These are phyloP conservation scores for Epichloe aotearoae DNA, from an alignment of 2,329 filamentous ascomycete species.

Conservation along the genomic window DNA sequence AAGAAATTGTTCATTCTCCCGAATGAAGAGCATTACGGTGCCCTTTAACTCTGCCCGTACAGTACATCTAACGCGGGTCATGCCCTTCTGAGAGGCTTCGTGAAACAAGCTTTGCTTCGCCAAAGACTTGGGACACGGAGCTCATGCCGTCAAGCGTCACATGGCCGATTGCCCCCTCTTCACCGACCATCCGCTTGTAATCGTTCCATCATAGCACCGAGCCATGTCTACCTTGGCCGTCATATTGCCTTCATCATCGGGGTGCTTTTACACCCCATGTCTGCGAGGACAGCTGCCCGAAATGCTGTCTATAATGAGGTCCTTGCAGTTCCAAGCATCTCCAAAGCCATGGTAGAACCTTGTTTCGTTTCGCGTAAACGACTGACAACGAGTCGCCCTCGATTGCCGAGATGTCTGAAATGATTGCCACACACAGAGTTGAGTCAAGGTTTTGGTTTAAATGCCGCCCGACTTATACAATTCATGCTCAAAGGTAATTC, in stretches of 20 bases:
- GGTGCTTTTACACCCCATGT: background rate
- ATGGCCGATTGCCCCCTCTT: background rate
- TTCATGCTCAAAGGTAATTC: constrained; percentile 24
- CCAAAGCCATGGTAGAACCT: background rate
- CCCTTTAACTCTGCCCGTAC: background rate
- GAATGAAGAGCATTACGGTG: background rate
- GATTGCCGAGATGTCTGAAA: background rate
- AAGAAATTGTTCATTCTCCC: background rate
- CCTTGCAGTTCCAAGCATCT: background rate
- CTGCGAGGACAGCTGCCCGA: background rate
- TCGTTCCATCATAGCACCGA: background rate
- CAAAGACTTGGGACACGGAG: background rate
- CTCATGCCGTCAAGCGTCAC: background rate
- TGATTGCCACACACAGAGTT: background rate
- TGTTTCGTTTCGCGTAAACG: background rate
- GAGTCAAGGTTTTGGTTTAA: background rate
- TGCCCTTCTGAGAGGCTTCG: no score
- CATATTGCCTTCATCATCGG: background rate
- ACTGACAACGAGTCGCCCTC: background rate
- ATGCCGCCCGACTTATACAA: background rate
- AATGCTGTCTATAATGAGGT: background rate
- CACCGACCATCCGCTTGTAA: background rate
- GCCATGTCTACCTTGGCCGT: background rate
- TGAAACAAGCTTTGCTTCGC: background rate
- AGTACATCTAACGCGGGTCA: no score